A percentile compares a stretch with the other conserved stretches of the same genome.
Evolutionary conservation across 2,329 filamentous ascomycete genomes (phyloP).

Genomic region (Coniochaeta ligniaria): DNA sequence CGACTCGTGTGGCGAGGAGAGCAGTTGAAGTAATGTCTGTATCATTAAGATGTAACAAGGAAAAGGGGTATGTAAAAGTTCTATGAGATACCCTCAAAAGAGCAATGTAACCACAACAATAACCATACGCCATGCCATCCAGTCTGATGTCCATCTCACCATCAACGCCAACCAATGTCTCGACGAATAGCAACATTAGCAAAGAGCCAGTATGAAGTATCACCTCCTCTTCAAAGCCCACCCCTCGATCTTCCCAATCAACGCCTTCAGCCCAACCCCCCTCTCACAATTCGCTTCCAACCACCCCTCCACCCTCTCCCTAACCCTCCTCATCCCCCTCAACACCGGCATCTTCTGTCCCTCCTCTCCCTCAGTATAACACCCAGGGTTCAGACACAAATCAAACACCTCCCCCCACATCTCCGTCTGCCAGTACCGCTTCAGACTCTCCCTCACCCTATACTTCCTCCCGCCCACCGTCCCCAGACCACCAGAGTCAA

Average conservation of each 20-base stretch:
- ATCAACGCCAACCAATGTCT: not conserved
- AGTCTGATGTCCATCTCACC: not conserved
- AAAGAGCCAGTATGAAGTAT: not conserved
- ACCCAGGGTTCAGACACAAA: conserved; percentile 74
- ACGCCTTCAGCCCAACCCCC: conserved; percentile 64
- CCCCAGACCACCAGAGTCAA: conserved; percentile 47
- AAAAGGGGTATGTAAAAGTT: conserved; percentile 4
- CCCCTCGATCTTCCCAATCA: conserved; percentile 57
- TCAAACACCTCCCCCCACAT: conserved; percentile 83
- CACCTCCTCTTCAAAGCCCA: conserved; percentile 29
- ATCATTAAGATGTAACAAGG: not conserved
- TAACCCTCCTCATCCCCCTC: conserved; percentile 58
- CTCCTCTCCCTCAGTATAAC: conserved; percentile 58
- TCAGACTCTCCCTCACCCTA: conserved; percentile 72
- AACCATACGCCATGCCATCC: conserved; percentile 1
- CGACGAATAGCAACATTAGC: not conserved
- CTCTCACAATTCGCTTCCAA: conserved; percentile 75
- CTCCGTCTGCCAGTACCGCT: conserved; percentile 94
- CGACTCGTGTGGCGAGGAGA: conserved; percentile 1
- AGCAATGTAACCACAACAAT: not conserved
- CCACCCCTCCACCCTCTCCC: conserved; percentile 80
- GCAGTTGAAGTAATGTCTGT: not conserved
- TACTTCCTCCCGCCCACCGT: conserved; percentile 58
- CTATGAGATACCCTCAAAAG: not conserved
- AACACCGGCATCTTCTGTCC: conserved; percentile 64